phyloP scores from a whole-genome alignment of 1,139 yeast genomes.

The Yamadazyma triangularis region DNA sequence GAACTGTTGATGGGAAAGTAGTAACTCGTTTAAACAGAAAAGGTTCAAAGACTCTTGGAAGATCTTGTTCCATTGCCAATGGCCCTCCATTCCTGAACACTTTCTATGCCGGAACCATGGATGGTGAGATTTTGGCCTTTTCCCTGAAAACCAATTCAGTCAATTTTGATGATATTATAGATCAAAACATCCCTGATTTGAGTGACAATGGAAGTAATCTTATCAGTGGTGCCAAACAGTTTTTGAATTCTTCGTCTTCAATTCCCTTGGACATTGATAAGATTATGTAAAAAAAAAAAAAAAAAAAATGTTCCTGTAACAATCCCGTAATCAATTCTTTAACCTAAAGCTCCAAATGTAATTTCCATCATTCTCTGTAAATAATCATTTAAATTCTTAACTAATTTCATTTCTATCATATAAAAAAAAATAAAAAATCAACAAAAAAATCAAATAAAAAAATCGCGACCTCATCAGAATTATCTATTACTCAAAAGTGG shows the following conservation, averaged over 20 bases:
- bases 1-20: slow-evolving; percentile 61
- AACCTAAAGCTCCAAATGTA: too few species aligned
- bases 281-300: not conserved
- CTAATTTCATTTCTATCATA: too few species aligned
- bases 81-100: slow-evolving; percentile 41
- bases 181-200: slow-evolving; percentile 1
- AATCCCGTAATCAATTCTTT: not conserved
- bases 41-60: slow-evolving; percentile 27
- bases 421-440: too few species aligned
- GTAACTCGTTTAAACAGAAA: slow-evolving; percentile 44
- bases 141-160: slow-evolving; percentile 30
- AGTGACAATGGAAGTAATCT: not conserved
- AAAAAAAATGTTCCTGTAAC: not conserved
- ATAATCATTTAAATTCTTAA: too few species aligned
- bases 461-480: too few species aligned
- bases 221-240: too few species aligned
- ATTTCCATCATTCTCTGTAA: too few species aligned
- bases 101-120: slow-evolving; percentile 52
- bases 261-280: not conserved
- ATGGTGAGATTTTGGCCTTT: slow-evolving; percentile 55
- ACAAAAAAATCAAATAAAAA: too few species aligned
- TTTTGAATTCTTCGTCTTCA: not conserved
- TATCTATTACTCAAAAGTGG: not conserved
- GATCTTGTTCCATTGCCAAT: slow-evolving; percentile 50
- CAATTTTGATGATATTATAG: slow-evolving; percentile 11